Base-by-base conservation (phyloP, 2,329 filamentous ascomycete genomes). In the Biscogniauxia sp. region DNA sequence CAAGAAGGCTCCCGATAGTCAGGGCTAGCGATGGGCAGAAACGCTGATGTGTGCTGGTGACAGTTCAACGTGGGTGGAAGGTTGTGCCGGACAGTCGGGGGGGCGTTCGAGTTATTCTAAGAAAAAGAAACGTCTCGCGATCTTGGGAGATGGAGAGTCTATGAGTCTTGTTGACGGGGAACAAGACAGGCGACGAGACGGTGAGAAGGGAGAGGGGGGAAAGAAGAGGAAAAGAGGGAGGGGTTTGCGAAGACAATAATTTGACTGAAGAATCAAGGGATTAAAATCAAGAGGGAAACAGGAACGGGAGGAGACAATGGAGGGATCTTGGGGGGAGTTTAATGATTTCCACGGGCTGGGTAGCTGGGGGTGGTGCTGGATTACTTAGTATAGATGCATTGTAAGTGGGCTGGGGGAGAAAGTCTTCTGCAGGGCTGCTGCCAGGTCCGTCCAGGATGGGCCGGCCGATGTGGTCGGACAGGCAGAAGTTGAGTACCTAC, bases 191-290 rank as follows among this genome's bases (percentile, higher is more conserved):
- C 68, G 68, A 65, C 67, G 68, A 67, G 65, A 68, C 67, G 57
- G 57, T 61, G 64, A 65, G 66, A 70, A 72, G 71, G 70, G 62
- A 73, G 65, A 23, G 66, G 66, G 67, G 70, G 71, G 72, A 70
- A 64, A 71, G 69, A 73, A 71, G 71, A 66, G 68, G 71, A 73
- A 74, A 74, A 76, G 70, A 75, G 74, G 71, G 75, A 69, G 72
- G 65, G 68, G 68, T 68, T 73, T 77, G 74, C 77, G 74, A 73
- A 74, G 67, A 73, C 69, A 73, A 73, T 66, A 63, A 63, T 51
- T 69, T 74, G 68, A 71, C 72, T 67, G 69, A 69, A 69, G 73
- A 75, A 73, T 73, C 74, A 73, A 72, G 74, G 71, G 72, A 68
- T 70, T 66, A 70, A 68, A 67, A 64, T 64, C 70, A 72, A 75